phyloP scores from a whole-genome alignment of 805 yeast species.

The Spathaspora girioi region DNA sequence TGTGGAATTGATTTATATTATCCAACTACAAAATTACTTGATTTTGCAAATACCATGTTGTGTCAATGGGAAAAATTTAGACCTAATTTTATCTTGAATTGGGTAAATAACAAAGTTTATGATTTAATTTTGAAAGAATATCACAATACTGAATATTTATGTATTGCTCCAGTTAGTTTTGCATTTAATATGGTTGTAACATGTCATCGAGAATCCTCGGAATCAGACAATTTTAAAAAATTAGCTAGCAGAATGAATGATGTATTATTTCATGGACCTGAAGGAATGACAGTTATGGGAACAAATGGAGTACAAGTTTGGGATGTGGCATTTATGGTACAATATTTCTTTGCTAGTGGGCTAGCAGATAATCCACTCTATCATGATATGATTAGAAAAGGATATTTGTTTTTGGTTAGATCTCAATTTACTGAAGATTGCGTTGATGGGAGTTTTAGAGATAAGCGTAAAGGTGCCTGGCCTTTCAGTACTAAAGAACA shows the following conservation, averaged over 20 bases:
- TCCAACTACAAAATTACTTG: conserved; percentile 75
- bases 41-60: conserved; percentile 57
- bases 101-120: conserved; percentile 51
- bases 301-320: conserved; percentile 97
- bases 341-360: conserved; percentile 77
- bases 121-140: conserved; percentile 71
- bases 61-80: conserved; percentile 68
- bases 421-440: conserved; percentile 86
- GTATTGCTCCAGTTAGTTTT: conserved; percentile 92
- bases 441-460: conserved; percentile 75
- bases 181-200: conserved; percentile 79
- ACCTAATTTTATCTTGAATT: conserved; percentile 66
- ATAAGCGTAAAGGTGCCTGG: conserved; percentile 85
- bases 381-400: conserved; percentile 57
- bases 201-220: conserved; percentile 63
- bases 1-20: conserved; percentile 92
- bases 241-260: conserved; percentile 66
- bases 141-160: conserved; percentile 70
- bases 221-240: conserved; percentile 56
- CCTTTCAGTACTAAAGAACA: conserved; percentile 94
- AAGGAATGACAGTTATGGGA: conserved; percentile 92
- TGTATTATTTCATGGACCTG: conserved; percentile 76
- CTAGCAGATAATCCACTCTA: conserved; percentile 67
- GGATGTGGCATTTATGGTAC: conserved; percentile 92
- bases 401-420: conserved; percentile 68